Conservation (phyloP, 305 asterid genomes). For the Ilex paraguariensis region DNA sequence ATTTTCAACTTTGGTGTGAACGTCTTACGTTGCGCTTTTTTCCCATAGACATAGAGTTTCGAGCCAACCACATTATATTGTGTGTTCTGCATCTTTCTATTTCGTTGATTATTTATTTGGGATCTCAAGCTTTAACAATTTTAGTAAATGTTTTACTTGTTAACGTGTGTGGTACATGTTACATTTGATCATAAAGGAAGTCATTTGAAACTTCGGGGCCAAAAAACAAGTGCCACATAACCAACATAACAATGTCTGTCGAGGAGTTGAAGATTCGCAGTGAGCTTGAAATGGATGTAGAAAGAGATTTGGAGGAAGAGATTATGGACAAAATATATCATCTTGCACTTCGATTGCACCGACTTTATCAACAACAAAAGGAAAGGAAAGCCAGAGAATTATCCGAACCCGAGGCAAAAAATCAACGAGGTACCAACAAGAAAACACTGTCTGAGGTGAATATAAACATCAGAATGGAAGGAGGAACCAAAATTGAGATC, state of each 20-base stretch:
- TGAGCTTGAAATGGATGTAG: conserved; percentile 47
- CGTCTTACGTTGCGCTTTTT: too few species aligned
- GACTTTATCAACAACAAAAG: conserved; percentile 45
- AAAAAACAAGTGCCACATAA: too few species aligned
- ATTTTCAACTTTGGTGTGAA: too few species aligned
- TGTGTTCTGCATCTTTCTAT: too few species aligned
- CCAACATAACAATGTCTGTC: conserved; percentile 10
- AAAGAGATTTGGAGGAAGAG: conserved; percentile 49
- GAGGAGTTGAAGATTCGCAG: conserved; percentile 45
- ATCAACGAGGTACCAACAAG: conserved; percentile 1
- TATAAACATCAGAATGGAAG: conserved; percentile 57
- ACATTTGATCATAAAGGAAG: too few species aligned
- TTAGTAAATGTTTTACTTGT: too few species aligned
- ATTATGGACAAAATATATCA: conserved; percentile 50
- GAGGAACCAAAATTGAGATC: conserved; percentile 44
- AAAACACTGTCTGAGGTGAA: conserved; percentile 36
- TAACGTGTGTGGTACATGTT: too few species aligned
- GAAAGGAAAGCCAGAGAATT: conserved; percentile 18
- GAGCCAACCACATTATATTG: too few species aligned
- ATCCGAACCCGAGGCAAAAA: conserved; percentile 3
- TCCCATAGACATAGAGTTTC: too few species aligned
- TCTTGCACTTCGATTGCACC: conserved; percentile 51
- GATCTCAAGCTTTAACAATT: too few species aligned
- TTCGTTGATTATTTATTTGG: too few species aligned
- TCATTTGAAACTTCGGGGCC: too few species aligned